phyloP scores from a whole-genome alignment of 352 stramenopile species.

The Lagenidium giganteum region DNA sequence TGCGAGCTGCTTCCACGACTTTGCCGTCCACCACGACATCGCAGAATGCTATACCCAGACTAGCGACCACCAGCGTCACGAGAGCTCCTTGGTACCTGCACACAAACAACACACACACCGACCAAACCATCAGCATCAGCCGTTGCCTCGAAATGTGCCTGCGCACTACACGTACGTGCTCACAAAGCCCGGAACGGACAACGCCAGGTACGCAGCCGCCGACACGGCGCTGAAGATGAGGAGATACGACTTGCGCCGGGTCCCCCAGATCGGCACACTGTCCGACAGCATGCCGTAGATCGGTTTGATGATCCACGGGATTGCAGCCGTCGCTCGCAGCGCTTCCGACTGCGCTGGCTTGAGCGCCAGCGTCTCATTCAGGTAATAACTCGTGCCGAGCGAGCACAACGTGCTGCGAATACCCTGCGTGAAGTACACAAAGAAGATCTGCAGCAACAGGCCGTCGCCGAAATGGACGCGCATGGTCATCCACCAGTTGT shows the following conservation, averaged over 20 bases:
- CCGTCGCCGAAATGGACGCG: constrained; percentile 61
- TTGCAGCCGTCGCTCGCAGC: constrained; percentile 54
- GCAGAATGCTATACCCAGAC: constrained; percentile 73
- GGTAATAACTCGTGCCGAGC: constrained; percentile 71
- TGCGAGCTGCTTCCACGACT: constrained; percentile 65
- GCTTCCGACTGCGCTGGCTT: constrained; percentile 60
- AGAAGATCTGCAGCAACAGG: constrained; percentile 76
- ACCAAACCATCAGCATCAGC: too few relatives aligned
- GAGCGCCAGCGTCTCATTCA: constrained; percentile 72
- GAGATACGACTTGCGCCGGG: constrained; percentile 72
- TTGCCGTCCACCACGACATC: constrained; percentile 81
- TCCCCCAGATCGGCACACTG: constrained; percentile 67
- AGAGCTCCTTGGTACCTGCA: constrained; percentile 45
- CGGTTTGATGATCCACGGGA: constrained; percentile 81
- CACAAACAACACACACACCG: background rate
- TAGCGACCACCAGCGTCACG: constrained; percentile 61
- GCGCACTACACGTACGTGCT: constrained; percentile 37
- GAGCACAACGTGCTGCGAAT: constrained; percentile 74
- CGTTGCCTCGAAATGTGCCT: too few relatives aligned
- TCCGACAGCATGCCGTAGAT: constrained; percentile 78
- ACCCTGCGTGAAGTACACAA: constrained; percentile 80
- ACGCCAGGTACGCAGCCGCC: constrained; percentile 46
- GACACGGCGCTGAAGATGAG: constrained; percentile 67
- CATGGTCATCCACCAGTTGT: constrained; percentile 58
- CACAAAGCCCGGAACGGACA: constrained; percentile 54